These are phyloP conservation scores for Artomyces pyxidatus DNA, from an alignment of 768 basidiomycete genomes.

Conservation along the genomic window DNA sequence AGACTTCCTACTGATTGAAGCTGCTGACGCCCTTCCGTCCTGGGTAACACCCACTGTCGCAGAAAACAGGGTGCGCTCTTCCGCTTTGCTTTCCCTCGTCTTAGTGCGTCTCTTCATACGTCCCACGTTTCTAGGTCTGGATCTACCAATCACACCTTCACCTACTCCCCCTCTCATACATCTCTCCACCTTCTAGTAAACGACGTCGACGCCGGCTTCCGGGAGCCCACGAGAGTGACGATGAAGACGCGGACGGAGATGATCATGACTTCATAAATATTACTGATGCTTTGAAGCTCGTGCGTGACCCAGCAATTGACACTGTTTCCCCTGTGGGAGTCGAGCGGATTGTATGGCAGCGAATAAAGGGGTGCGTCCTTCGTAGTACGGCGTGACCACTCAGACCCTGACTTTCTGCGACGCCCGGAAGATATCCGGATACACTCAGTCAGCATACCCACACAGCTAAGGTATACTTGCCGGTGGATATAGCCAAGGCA, in stretches of 20 bases:
- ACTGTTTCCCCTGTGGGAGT: conserved; percentile 57
- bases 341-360: conserved; percentile 59
- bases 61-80: conserved; percentile 76
- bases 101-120: neutral
- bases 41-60: conserved; percentile 93
- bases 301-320: conserved; percentile 42
- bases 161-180: conserved; percentile 72
- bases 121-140: conserved; percentile 68
- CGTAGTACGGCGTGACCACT: too few relatives aligned
- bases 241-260: conserved; percentile 33
- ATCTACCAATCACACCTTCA: conserved; percentile 77
- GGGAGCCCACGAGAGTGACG: conserved; percentile 38
- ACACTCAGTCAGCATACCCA: conserved; percentile 65
- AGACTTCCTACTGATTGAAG: conserved; percentile 94
- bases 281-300: conserved; percentile 54
- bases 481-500: conserved; percentile 69
- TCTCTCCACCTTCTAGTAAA: conserved; percentile 58
- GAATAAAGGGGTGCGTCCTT: conserved; percentile 53
- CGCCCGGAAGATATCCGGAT: conserved; percentile 67
- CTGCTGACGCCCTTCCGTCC: conserved; percentile 77
- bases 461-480: conserved; percentile 69
- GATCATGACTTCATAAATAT: conserved; percentile 45
- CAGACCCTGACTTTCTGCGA: too few relatives aligned
- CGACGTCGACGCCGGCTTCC: conserved; percentile 37
- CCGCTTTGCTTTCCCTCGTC: conserved; percentile 13